Base-by-base conservation (phyloP, 768 basidiomycete species). In the Suillus weaverae region DNA sequence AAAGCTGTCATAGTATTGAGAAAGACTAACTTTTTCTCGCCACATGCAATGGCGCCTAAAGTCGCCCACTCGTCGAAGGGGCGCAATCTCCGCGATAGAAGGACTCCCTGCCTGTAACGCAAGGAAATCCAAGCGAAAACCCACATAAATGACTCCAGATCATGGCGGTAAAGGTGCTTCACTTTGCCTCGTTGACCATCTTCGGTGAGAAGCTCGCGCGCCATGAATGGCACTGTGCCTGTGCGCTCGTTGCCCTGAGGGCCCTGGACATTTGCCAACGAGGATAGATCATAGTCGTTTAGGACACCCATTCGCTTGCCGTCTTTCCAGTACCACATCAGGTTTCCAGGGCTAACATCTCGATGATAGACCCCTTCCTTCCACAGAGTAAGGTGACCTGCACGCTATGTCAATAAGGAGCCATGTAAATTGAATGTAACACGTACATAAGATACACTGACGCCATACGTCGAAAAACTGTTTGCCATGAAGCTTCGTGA, bases 341-440 rank as follows among this genome's bases (percentile, higher is more conserved):
- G 26, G n/a, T 70, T 71, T 2, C 13, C 1, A 16, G 35, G 43
- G 43, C 70, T 70, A 39, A 70, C n/a, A 36, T 30, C 55, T 22
- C 35, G n/a, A 22, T 56, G 55, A 36, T 56, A 7, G 13, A 55
- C n/a, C 13, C 35, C 54, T n/a, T 7, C 13, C n/a, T 55, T 35
- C 35, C 8, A 50, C 2, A 55, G 35, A 36, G 11, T 13, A 13
- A 33, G 3, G 14, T 55, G 54, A 1, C 33, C 54, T 55, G 7
- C 2, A 7, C 3, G 10, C 1, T 1, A 22, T 22, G 5, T 55
- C 13, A 56, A 22, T 3, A 1, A 9, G 30, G 9, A 9, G 9
- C 22, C 18, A 14, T 9, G 10, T 14, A 20, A 20, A 59, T 43
- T n/a, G n/a, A n/a, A n/a, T n/a, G n/a, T n/a, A 26, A 26, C 26